Base-by-base conservation (phyloP, 805 yeast species). In the Metschnikowia aberdeeniae region DNA sequence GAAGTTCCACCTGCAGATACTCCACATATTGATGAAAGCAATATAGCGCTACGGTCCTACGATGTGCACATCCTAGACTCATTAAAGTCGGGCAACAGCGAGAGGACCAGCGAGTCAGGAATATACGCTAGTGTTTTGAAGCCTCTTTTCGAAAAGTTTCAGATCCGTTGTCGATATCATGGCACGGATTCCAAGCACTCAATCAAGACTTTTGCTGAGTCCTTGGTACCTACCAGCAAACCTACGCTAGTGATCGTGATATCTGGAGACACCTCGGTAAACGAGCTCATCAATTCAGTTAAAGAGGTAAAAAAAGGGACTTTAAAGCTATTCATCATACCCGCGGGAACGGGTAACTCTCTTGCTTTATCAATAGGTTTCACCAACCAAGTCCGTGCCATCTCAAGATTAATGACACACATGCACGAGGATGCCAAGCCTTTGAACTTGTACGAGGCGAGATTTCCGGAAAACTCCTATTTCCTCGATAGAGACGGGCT, bases 341-440 rank as follows among this genome's bases (percentile, higher is more conserved):
- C 97, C 0, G 71, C 81, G 47, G 97, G 97, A 1, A 84, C 95
- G 0, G 97, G 96, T 0, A 90, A 90, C 60, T 89, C 95, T 1
- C 68, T 88, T 47, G 77, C 87, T 1, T 74, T 77, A 20, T 83
- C 96, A 0, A 53, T 82, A 2, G 81, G 79, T 0, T 47, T 76
- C 3, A 39, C 42, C 0, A 58, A 49, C 20, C 55, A 49, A n/a
- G 37, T 43, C 19, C 43, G 28, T 17, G 70, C 78, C 0, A 52
- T 79, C 3, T 50, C 60, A 20, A 57, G 63, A 13, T 57, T 78
- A 4, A 53, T 78, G 29, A 39, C 69, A 51, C 29, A 66, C 46
- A 53, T 32, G 5, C 20, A 41, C 1, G 46, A 47, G 4, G 26
- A 44, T 2, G 47, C 37, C 2, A 36, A 38, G n/a, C 74, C 75